Conservation (phyloP, 176 grass and related monocot genomes). For the Bonia amplexicaulis region DNA sequence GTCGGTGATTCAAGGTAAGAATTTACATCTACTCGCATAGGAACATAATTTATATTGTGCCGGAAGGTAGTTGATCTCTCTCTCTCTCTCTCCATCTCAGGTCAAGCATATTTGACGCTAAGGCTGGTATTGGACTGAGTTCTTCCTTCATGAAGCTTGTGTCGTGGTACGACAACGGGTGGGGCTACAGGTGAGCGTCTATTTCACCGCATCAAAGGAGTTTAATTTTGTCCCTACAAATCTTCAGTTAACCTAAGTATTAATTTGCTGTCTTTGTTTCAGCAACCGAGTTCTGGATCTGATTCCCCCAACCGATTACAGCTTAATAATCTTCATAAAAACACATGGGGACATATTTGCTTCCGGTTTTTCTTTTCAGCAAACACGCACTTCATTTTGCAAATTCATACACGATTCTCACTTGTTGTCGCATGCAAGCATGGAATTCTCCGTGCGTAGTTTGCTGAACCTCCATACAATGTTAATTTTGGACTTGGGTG, state of each 20-base stretch:
- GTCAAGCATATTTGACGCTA: slow-evolving; percentile 98
- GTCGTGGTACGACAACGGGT: slow-evolving; percentile 98
- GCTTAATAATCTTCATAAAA: no score
- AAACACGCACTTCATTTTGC: no score
- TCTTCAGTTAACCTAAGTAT: neutral
- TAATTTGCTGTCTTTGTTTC: slow-evolving; percentile 12
- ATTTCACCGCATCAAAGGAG: neutral
- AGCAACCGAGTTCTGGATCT: slow-evolving; percentile 93
- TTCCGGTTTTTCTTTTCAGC: no score
- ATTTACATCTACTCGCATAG: neutral
- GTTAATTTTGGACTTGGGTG: no score
- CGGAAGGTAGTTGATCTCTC: neutral
- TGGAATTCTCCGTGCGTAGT: no score
- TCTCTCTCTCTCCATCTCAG: slow-evolving; percentile 39
- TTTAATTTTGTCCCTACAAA: neutral
- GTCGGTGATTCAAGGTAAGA: slow-evolving; percentile 81
- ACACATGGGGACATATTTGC: no score
- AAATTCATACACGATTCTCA: no score
- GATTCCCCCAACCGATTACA: slow-evolving; percentile 39
- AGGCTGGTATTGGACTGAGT: slow-evolving; percentile 92
- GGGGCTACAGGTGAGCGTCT: slow-evolving; percentile 85
- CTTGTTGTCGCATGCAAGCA: no score
- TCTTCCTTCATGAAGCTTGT: slow-evolving; percentile 94
- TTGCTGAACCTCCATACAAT: no score
- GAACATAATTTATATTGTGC: neutral